Conservation (phyloP, 495 filamentous ascomycete species). For the Xylaria palmicola region DNA sequence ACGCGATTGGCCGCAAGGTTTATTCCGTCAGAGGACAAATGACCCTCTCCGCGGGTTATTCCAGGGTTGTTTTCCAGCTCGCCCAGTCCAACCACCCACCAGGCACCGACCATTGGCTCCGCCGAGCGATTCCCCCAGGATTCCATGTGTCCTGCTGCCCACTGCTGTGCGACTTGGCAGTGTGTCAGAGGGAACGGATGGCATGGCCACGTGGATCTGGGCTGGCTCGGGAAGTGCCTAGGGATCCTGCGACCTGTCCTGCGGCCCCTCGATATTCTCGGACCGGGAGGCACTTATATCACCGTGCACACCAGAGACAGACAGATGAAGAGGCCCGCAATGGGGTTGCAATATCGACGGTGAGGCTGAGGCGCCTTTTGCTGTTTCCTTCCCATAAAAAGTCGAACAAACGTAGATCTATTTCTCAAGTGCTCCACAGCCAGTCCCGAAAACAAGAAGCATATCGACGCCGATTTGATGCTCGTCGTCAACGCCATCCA, state of each 20-base stretch:
- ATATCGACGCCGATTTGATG: too few species aligned
- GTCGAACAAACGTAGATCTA: not conserved
- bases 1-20: not conserved
- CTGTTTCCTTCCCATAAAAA: conserved; percentile 1
- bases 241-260: not conserved
- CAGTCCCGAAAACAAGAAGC: too few species aligned
- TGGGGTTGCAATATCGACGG: conserved; percentile 15
- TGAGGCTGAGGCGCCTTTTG: conserved; percentile 2
- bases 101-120: not conserved
- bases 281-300: not conserved
- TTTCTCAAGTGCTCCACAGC: too few species aligned
- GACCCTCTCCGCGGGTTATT: not conserved
- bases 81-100: not conserved
- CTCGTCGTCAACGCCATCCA: not conserved
- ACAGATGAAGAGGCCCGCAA: not conserved
- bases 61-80: not conserved
- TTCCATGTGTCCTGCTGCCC: not conserved
- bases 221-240: not conserved
- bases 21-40: conserved; percentile 8
- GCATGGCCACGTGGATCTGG: conserved; percentile 14
- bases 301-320: not conserved
- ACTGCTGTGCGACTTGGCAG: too few species aligned
- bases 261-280: not conserved
- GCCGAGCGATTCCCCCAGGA: not conserved
- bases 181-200: not conserved